These are phyloP conservation scores for Dentiscutata heterogama DNA, from an alignment of 371 early-diverging fungal species.

Conservation along the genomic window DNA sequence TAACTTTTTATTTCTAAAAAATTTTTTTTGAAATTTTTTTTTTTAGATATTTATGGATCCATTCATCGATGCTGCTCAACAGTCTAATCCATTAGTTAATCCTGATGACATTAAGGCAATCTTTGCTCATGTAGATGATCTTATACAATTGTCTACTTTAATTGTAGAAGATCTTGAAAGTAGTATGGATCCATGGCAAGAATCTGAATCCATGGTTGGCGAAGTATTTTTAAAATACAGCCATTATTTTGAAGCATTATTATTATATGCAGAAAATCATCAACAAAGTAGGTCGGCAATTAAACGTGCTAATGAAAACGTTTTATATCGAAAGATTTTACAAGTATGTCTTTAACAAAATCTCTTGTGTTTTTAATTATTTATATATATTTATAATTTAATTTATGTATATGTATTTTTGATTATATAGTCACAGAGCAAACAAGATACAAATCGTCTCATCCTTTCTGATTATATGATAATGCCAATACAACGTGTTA, in stretches of 20 bases:
- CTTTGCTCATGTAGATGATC: slow-evolving; percentile 59
- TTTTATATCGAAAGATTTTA: slow-evolving; percentile 54
- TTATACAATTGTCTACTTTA: slow-evolving; percentile 55
- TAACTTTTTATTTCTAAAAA: not conserved
- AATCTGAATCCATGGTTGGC: slow-evolving; percentile 47
- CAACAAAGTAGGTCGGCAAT: slow-evolving; percentile 52
- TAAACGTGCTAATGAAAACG: slow-evolving; percentile 50
- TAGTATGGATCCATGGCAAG: slow-evolving; percentile 26
- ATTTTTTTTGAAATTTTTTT: not conserved
- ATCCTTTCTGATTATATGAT: slow-evolving; percentile 62
- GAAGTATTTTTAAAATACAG: slow-evolving; percentile 58
- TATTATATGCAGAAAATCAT: slow-evolving; percentile 59
- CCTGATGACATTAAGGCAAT: slow-evolving; percentile 57
- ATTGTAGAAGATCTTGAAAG: slow-evolving; percentile 52
- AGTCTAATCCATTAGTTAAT: slow-evolving; percentile 54
- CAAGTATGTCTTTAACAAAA: slow-evolving; percentile 53
- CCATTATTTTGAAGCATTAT: slow-evolving; percentile 57
- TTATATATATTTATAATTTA: slow-evolving; percentile 18
- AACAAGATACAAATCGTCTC: slow-evolving; percentile 57
- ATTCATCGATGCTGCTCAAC: slow-evolving; percentile 54
- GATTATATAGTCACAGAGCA: slow-evolving; percentile 54
- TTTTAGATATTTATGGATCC: slow-evolving; percentile 63
- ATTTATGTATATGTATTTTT: slow-evolving; percentile 35
- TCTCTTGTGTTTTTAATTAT: no score
- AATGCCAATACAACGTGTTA: slow-evolving; percentile 64